A percentile compares a stretch with the other conserved stretches of the same genome.
Evolutionary conservation across 257 asterid species (phyloP).

Genomic region (Knoxia roxburghii): DNA sequence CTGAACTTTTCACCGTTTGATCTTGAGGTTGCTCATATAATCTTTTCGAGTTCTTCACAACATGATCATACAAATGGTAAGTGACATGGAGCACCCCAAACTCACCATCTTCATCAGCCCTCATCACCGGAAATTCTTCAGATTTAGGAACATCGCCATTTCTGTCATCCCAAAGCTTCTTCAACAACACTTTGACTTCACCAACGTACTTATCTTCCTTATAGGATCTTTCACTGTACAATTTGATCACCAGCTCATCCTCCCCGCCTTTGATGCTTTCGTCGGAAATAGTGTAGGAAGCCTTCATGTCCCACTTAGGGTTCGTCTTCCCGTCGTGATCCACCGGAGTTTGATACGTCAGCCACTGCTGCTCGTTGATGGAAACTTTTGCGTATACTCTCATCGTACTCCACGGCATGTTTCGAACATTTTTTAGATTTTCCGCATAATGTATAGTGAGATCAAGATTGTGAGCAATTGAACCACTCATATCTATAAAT

Average conservation of each 20-base stretch:
- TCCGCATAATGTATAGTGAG: constrained; percentile 12
- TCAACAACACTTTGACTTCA: constrained; percentile 3
- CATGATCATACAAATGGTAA: too few species aligned
- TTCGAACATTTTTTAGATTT: neutral
- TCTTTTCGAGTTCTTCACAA: too few species aligned
- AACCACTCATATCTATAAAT: too few species aligned
- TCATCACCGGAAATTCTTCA: too few species aligned
- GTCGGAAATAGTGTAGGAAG: neutral
- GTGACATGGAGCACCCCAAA: too few species aligned
- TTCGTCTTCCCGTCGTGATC: constrained; percentile 1
- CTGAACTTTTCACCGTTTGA: too few species aligned
- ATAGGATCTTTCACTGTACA: neutral
- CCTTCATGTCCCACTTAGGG: constrained; percentile 7
- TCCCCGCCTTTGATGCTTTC: neutral
- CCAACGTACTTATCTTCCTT: constrained; percentile 3
- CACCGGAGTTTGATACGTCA: neutral
- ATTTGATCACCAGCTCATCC: neutral
- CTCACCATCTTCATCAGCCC: too few species aligned
- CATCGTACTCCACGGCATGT: neutral
- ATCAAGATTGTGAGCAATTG: too few species aligned
- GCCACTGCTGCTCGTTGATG: neutral
- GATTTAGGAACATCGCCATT: too few species aligned
- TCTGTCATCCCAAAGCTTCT: too few species aligned
- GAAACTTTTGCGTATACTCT: constrained; percentile 12
- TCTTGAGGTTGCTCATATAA: too few species aligned